Conservation (phyloP, 108 stramenopile genomes). For the Skeletonema costatum region DNA sequence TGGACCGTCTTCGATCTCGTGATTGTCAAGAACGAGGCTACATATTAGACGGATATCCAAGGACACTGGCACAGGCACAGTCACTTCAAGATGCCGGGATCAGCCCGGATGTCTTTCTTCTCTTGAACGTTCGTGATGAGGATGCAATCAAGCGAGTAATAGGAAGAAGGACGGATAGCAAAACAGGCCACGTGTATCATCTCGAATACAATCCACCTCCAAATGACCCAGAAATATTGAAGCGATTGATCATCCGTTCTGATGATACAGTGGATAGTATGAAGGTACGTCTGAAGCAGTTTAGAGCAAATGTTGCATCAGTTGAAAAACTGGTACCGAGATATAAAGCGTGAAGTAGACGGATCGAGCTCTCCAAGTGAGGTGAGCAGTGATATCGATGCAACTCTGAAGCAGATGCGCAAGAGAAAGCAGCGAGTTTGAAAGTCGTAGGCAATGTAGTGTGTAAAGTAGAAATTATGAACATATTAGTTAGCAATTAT, state of each 20-base stretch:
- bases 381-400: slow-evolving; percentile 59
- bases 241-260: slow-evolving; percentile 74
- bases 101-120: slow-evolving; percentile 77
- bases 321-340: slow-evolving; percentile 63
- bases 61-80: slow-evolving; percentile 64
- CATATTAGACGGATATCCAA: slow-evolving; percentile 83
- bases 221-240: slow-evolving; percentile 56
- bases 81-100: slow-evolving; percentile 74
- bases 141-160: slow-evolving; percentile 67
- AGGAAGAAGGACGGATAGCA: slow-evolving; percentile 92
- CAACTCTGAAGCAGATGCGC: slow-evolving; percentile 35
- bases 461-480: background rate
- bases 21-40: slow-evolving; percentile 88
- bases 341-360: slow-evolving; percentile 67
- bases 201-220: slow-evolving; percentile 81
- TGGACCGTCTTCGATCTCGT: slow-evolving; percentile 55
- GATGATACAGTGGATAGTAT: slow-evolving; percentile 97
- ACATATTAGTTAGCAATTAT: background rate
- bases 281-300: slow-evolving; percentile 77
- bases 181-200: slow-evolving; percentile 94
- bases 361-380: slow-evolving; percentile 56
- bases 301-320: slow-evolving; percentile 78
- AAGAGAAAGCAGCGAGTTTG: background rate
- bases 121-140: slow-evolving; percentile 85
- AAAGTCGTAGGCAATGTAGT: background rate